These are phyloP conservation scores for Cyclotella sp. DNA, from an alignment of 108 stramenopile species.

Conservation along the genomic window DNA sequence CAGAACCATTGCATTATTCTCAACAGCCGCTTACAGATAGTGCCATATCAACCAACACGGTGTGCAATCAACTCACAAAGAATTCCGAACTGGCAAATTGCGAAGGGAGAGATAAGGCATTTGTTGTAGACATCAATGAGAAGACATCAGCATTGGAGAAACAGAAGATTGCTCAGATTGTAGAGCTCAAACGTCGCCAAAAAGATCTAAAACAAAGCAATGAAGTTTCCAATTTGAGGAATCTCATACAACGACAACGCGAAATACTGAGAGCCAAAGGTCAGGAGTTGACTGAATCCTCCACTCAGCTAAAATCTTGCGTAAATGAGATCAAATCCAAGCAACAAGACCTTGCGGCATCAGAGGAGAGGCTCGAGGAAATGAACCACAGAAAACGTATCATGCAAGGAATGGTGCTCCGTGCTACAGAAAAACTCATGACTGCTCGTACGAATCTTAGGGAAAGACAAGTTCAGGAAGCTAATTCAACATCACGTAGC, in stretches of 20 bases:
- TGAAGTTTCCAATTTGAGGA: slow-evolving; percentile 39
- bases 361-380: slow-evolving; percentile 38
- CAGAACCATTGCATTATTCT: not conserved
- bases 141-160: not conserved
- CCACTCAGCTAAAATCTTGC: slow-evolving; percentile 39
- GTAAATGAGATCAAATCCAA: slow-evolving; percentile 40
- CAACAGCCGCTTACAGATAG: not conserved
- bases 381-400: slow-evolving; percentile 50
- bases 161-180: slow-evolving; percentile 16
- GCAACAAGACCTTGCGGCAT: slow-evolving; percentile 29
- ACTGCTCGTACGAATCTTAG: slow-evolving; percentile 37
- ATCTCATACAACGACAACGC: slow-evolving; percentile 42
- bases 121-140: not conserved
- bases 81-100: not conserved
- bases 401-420: slow-evolving; percentile 45
- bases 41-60: not conserved
- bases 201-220: slow-evolving; percentile 50
- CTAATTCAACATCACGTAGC: not conserved
- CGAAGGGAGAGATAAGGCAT: not conserved
- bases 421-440: slow-evolving; percentile 51
- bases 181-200: slow-evolving; percentile 35
- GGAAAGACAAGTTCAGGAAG: slow-evolving; percentile 17
- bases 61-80: not conserved
- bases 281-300: slow-evolving; percentile 36
- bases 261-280: slow-evolving; percentile 30